A percentile compares a stretch with the other conserved stretches of the same genome.
These are phyloP conservation scores for Cytospora piceicola DNA, from an alignment of 2,329 filamentous ascomycete genomes.

Conservation along the genomic window DNA sequence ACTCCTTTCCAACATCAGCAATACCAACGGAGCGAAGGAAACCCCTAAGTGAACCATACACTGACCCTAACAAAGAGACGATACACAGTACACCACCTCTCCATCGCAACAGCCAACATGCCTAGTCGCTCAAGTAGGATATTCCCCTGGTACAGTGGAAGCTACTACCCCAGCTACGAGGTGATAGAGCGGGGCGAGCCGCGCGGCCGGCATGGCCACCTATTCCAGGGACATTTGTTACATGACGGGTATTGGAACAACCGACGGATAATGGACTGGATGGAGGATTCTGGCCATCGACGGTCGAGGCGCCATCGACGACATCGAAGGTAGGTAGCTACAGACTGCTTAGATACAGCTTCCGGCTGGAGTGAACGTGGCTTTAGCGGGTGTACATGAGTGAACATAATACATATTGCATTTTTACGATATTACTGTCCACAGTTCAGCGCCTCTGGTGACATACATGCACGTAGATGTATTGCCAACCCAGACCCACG, in stretches of 20 bases:
- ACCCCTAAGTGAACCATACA: neutral
- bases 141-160: neutral
- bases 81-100: neutral
- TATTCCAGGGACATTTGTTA: neutral
- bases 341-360: too few relatives aligned
- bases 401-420: neutral
- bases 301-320: too few relatives aligned
- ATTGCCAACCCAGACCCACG: neutral
- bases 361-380: too few relatives aligned
- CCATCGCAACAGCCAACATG: neutral
- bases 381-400: neutral
- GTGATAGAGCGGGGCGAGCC: too few relatives aligned
- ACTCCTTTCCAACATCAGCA: neutral
- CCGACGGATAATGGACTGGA: too few relatives aligned
- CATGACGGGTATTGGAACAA: neutral
- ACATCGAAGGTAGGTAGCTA: neutral
- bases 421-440: neutral
- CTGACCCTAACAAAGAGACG: neutral
- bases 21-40: neutral
- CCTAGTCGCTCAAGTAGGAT: neutral
- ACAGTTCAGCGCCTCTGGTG: neutral
- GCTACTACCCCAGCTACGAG: neutral
- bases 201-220: too few relatives aligned
- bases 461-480: neutral
- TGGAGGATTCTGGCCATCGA: neutral